Conservation (phyloP, 495 filamentous ascomycete species). For the Daldinia childiae region DNA sequence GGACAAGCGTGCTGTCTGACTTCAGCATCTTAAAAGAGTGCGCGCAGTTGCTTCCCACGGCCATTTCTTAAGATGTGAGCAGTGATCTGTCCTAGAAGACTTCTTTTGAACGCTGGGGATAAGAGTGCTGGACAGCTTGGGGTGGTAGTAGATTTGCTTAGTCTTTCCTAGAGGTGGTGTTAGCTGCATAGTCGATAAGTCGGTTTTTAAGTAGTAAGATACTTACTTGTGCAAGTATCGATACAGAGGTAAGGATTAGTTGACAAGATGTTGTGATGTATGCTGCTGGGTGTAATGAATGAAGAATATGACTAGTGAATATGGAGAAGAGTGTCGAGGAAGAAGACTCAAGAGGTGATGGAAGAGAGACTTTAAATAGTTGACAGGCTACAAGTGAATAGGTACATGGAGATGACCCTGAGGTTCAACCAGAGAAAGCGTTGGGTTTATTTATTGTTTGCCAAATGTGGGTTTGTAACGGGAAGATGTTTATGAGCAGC, state of each 20-base stretch:
- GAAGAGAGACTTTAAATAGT: conserved; percentile 32
- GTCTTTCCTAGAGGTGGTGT: conserved; percentile 20
- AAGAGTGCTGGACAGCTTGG: conserved; percentile 7
- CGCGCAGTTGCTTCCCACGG: conserved; percentile 68
- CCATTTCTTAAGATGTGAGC: conserved; percentile 59
- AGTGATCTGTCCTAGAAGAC: conserved; percentile 9
- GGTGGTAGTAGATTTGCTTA: conserved; percentile 14
- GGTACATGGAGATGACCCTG: conserved; percentile 21
- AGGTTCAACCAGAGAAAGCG: conserved; percentile 29
- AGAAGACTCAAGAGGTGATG: neutral
- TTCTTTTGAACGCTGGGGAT: conserved; percentile 14
- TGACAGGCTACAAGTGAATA: conserved; percentile 22
- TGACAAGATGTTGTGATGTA: conserved; percentile 4
- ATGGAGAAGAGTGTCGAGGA: conserved; percentile 5
- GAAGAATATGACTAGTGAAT: conserved; percentile 12
- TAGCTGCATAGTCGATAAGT: conserved; percentile 2
- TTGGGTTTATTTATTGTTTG: conserved; percentile 46
- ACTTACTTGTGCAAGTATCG: conserved; percentile 1
- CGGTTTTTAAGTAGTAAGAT: neutral
- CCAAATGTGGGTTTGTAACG: conserved; percentile 33
- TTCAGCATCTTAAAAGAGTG: conserved; percentile 82
- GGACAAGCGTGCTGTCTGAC: conserved; percentile 74
- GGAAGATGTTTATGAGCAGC: conserved; percentile 23
- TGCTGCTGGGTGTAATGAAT: conserved; percentile 3
- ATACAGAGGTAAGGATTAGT: neutral